These are phyloP conservation scores for Cutaneotrichosporon sp. DNA, from an alignment of 1,284 basidiomycete genomes.

Conservation along the genomic window DNA sequence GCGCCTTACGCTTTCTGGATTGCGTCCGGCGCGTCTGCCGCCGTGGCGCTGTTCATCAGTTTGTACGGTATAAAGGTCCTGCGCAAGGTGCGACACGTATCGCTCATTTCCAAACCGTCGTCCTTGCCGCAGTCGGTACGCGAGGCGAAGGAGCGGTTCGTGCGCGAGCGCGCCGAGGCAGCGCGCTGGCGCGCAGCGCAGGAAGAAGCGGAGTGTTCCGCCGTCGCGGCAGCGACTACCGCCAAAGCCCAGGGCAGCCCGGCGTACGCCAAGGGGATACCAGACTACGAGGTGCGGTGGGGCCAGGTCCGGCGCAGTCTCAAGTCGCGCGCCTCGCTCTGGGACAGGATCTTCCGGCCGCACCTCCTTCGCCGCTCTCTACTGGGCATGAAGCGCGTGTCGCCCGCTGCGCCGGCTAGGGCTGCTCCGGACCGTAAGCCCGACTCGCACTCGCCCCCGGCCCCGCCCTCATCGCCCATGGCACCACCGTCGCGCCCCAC, in stretches of 20 bases:
- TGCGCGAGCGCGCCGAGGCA: constrained; percentile 12
- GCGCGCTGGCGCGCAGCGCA: constrained; percentile 9
- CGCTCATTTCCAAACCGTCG: constrained; percentile 20
- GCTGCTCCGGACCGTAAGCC: background rate
- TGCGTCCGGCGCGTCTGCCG: constrained; percentile 36
- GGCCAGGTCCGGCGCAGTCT: constrained; percentile 8
- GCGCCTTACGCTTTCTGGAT: constrained; percentile 46
- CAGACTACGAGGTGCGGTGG: constrained; percentile 19
- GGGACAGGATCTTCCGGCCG: constrained; percentile 20
- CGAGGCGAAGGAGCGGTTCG: constrained; percentile 16
- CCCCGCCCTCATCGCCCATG: background rate
- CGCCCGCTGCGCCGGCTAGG: background rate
- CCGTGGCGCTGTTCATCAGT: constrained; percentile 38
- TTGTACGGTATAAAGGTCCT: constrained; percentile 38
- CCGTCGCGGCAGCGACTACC: background rate
- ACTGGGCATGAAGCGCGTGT: constrained; percentile 8
- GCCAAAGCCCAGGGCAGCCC: background rate
- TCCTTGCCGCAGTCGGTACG: constrained; percentile 12
- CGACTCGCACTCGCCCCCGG: background rate
- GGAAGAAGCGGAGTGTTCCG: constrained; percentile 1
- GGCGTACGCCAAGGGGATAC: constrained; percentile 1
- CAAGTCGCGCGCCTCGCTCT: constrained; percentile 3
- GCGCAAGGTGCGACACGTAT: constrained; percentile 40
- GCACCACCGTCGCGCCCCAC: background rate
- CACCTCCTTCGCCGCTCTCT: constrained; percentile 8